Evolutionary conservation across 208 protist genomes (phyloP), one percentile per base, ranked within the genome.

Genomic region (Acanthamoeba divionensis): DNA sequence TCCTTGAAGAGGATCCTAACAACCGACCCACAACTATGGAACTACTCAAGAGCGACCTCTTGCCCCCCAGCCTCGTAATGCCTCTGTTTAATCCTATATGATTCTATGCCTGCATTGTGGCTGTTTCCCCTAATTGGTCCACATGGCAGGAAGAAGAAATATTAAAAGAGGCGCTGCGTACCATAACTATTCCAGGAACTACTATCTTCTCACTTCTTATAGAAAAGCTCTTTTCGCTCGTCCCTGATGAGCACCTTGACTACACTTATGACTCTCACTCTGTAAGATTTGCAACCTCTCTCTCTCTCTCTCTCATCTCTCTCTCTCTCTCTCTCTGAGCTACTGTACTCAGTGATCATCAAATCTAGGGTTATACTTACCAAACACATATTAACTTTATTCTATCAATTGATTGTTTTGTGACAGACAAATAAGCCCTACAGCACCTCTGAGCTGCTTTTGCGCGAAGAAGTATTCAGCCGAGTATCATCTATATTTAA

Each of bases 131-230:
- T 41, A 18, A 24, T 9, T 8, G 9, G 36, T 41, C 26, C 0
- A 6, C 13, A 0, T 6, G 7, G 57, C 47, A 83, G 73, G 92
- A 94, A 83, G 92, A 93, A 54, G 92, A 93, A 29, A 69, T 93
- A 1, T 52, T 93, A 9, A 93, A 93, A 21, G 89, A 91, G 15
- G 92, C 92, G 15, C 67, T 93, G 24, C 90, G 90, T 62, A 66
- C 80, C 13, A 92, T 93, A 24, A 65, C 90, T 24, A 91, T 92
- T 45, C 82, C 92, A 24, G 88, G 79, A 0, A 77, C 89, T 3
- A 90, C 90, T n/a, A 38, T 93, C 13, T 92, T 91, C 41, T 60
- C 33, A 24, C 75, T 85, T n/a, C 33, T 93, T 1, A 90, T 93
- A 57, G 90, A 93, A 15, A 90, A 92, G 50, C 69, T 93, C 2